A percentile compares a stretch with the other conserved stretches of the same genome.
phyloP scores from a whole-genome alignment of 257 asterid species.

The Primulina tabacum region DNA sequence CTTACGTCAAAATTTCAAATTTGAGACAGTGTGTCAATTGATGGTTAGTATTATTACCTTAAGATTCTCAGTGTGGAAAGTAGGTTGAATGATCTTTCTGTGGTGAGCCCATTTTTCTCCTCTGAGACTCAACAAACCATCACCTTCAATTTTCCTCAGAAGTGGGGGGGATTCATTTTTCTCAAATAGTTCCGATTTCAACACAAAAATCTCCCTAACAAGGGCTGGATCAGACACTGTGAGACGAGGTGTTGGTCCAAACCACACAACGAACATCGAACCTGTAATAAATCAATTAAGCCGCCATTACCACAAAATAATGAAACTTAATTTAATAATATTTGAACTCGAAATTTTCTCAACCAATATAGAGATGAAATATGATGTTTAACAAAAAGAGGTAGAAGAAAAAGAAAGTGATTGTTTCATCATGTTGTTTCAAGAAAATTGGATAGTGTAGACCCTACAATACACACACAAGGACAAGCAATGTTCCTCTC shows the following conservation, averaged over 20 bases:
- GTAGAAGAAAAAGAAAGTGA: slow-evolving; percentile 22
- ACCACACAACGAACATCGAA: slow-evolving; percentile 72
- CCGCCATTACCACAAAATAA: neutral
- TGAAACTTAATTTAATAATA: neutral
- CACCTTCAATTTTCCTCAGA: slow-evolving; percentile 86
- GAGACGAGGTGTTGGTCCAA: slow-evolving; percentile 75
- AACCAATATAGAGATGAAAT: too few species aligned
- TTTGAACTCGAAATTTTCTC: too few species aligned
- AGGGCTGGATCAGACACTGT: slow-evolving; percentile 67
- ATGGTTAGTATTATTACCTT: slow-evolving; percentile 38
- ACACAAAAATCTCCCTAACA: slow-evolving; percentile 63
- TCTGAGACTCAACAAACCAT: slow-evolving; percentile 68
- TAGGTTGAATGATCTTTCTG: slow-evolving; percentile 70
- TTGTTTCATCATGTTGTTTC: slow-evolving; percentile 36
- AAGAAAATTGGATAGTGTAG: slow-evolving; percentile 58
- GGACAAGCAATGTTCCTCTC: slow-evolving; percentile 26
- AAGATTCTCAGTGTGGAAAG: slow-evolving; percentile 79
- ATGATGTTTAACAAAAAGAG: slow-evolving; percentile 35
- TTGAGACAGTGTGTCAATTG: too few species aligned
- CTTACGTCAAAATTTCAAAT: too few species aligned
- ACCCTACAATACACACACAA: slow-evolving; percentile 41
- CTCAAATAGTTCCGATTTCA: slow-evolving; percentile 75
- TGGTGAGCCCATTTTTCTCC: slow-evolving; percentile 97
- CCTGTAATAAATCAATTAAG: slow-evolving; percentile 37
- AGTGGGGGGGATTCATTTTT: slow-evolving; percentile 71